Base-by-base conservation (phyloP, 192 early-diverging fungal genomes). In the Mortierella claussenii region DNA sequence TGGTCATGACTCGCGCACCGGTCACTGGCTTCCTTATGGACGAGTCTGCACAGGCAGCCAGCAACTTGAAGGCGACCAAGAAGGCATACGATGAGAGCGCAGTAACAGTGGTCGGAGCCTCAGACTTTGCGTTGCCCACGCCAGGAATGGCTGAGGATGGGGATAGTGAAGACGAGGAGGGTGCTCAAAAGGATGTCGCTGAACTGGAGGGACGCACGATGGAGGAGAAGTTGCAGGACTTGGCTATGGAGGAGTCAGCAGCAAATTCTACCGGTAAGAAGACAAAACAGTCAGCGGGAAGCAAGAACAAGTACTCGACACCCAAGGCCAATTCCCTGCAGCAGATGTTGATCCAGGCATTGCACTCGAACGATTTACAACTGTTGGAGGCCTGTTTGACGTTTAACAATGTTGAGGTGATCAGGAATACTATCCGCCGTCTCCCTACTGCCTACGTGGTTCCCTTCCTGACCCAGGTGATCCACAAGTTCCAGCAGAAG, bases 71-170 rank as follows among this genome's bases (percentile, higher is more conserved):
- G 65, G 81, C 81, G n/a, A 87, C 83, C 17, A 82, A 83, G 46
- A 87, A 87, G 65, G 49, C 67, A 76, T 87, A 87, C 55, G 80
- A 87, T 42, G 85, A 87, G 48, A 80, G 79, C 28, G 51, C 74
- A 33, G 80, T 82, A 8, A 84, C 73, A 15, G 79, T 83, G 6
- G 60, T 79, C n/a, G 83, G 83, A 3, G 71, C 50, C 23, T 31
- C 71, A 7, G 82, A 85, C 37, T 80, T 80, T 26, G 68, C 75
- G 20, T 58, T 82, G 18, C 69, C 81, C 18, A 59, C 67, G 27
- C 64, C 76, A 28, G 47, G 58, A 4, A 20, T 79, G 44, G 60
- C 26, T 12, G 54, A 55, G 6, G 32, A 37, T 53, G 61, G 59
- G 17, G 61, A 69, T 0, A 46, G 57, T 5, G 56, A 55, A 10